These are phyloP conservation scores for Discostella stelligera DNA, from an alignment of 352 stramenopile species.

Conservation along the genomic window DNA sequence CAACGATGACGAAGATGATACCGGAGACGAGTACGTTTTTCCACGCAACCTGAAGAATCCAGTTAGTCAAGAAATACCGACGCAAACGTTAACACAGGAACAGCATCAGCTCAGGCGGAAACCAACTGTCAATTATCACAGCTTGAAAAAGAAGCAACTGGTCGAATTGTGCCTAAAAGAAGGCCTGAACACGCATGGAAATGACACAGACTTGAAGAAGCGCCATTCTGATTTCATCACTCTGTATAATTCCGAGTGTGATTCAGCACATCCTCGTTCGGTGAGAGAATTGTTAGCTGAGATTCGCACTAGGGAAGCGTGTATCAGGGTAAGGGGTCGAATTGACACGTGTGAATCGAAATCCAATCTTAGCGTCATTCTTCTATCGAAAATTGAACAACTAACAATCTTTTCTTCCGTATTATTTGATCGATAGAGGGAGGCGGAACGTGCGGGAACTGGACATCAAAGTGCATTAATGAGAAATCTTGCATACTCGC, in stretches of 20 bases:
- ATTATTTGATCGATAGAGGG: slow-evolving; percentile 10
- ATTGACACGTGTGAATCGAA: not conserved
- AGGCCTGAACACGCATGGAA: slow-evolving; percentile 34
- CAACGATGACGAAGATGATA: slow-evolving; percentile 12
- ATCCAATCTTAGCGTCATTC: not conserved
- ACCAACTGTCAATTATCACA: slow-evolving; percentile 31
- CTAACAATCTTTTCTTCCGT: not conserved
- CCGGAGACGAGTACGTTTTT: slow-evolving; percentile 7
- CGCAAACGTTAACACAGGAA: not conserved
- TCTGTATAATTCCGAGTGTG: slow-evolving; percentile 56
- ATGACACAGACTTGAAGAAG: slow-evolving; percentile 39
- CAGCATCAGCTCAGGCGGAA: slow-evolving; percentile 27
- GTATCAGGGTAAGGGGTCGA: slow-evolving; percentile 23
- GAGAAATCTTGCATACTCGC: slow-evolving; percentile 13
- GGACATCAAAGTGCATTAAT: slow-evolving; percentile 24
- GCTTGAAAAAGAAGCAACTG: slow-evolving; percentile 49
- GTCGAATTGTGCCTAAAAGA: slow-evolving; percentile 37
- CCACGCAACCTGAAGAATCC: not conserved
- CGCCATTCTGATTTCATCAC: slow-evolving; percentile 46
- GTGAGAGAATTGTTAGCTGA: slow-evolving; percentile 32
- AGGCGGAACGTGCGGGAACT: slow-evolving; percentile 7
- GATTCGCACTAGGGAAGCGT: slow-evolving; percentile 33
- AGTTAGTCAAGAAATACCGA: not conserved
- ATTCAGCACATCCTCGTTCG: slow-evolving; percentile 43
- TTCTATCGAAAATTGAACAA: not conserved